Evolutionary conservation across 164 flowering plant genomes (phyloP).

Genomic region (Platanus orientalis): DNA sequence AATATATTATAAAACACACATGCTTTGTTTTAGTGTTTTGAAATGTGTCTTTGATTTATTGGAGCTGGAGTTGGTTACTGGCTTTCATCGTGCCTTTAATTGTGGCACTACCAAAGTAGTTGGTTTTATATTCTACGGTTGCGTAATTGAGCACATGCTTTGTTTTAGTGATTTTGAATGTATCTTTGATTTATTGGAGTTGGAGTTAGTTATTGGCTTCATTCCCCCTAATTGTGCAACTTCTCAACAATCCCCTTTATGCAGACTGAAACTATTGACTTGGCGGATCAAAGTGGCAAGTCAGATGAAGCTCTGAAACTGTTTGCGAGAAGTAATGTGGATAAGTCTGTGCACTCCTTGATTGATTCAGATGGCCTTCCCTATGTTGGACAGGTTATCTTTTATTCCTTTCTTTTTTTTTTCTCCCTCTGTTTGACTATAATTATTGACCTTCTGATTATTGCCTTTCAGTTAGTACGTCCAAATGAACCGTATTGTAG

Average conservation of each 20-base stretch:
- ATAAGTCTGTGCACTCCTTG: slow-evolving; percentile 28
- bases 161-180: not conserved
- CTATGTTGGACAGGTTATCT: slow-evolving; percentile 80
- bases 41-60: too few relatives aligned
- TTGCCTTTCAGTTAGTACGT: slow-evolving; percentile 43
- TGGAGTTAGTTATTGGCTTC: too few relatives aligned
- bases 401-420: not conserved
- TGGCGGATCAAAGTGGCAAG: slow-evolving; percentile 41
- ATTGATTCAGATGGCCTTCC: slow-evolving; percentile 95
- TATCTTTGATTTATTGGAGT: not conserved
- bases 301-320: slow-evolving; percentile 30
- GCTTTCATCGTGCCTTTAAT: too few relatives aligned
- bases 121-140: too few relatives aligned
- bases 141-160: too few relatives aligned
- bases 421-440: not conserved
- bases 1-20: too few relatives aligned
- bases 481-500: slow-evolving; percentile 63
- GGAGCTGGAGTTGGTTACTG: too few relatives aligned
- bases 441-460: not conserved
- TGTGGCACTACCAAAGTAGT: too few relatives aligned
- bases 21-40: not conserved
- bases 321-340: slow-evolving; percentile 57
- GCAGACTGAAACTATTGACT: slow-evolving; percentile 84
- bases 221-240: not conserved
- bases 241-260: slow-evolving; percentile 5